Evolutionary conservation across 495 filamentous ascomycete genomes (phyloP).

Genomic region (Neurospora tetraspora): DNA sequence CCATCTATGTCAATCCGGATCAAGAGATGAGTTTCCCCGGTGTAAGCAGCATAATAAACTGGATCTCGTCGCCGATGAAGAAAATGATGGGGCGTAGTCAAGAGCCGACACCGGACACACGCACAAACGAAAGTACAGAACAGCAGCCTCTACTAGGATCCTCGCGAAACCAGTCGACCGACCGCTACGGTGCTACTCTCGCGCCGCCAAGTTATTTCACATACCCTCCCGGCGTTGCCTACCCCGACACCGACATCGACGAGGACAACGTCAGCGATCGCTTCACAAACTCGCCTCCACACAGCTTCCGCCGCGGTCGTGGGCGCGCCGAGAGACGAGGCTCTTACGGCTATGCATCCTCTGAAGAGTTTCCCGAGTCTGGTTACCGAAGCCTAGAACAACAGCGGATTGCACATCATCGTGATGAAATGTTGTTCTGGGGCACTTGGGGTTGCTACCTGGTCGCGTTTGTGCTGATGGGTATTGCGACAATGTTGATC

Average conservation of each 20-base stretch:
- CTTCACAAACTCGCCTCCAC: slow-evolving; percentile 6
- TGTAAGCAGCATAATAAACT: slow-evolving; percentile 26
- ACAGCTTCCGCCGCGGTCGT: slow-evolving; percentile 14
- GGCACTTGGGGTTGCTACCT: slow-evolving; percentile 34
- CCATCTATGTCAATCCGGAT: slow-evolving; percentile 48
- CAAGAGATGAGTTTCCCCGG: slow-evolving; percentile 38
- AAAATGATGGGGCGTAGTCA: slow-evolving; percentile 22
- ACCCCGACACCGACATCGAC: slow-evolving; percentile 20
- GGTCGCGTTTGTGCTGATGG: slow-evolving; percentile 41
- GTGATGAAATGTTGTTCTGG: slow-evolving; percentile 37
- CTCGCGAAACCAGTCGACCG: background rate
- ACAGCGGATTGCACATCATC: slow-evolving; percentile 28
- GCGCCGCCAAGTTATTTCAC: slow-evolving; percentile 13
- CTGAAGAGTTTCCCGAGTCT: slow-evolving; percentile 22
- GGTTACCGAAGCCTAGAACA: slow-evolving; percentile 32
- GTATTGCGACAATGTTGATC: slow-evolving; percentile 43
- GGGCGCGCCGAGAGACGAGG: slow-evolving; percentile 12
- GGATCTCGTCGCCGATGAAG: slow-evolving; percentile 35
- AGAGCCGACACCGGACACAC: background rate
- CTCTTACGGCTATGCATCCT: slow-evolving; percentile 20
- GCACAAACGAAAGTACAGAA: slow-evolving; percentile 9
- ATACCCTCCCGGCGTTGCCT: slow-evolving; percentile 1
- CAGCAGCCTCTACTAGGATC: slow-evolving; percentile 26
- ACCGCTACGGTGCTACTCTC: background rate
- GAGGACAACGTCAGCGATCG: slow-evolving; percentile 16